Evolutionary conservation across 768 basidiomycete species (phyloP).

Genomic region (Terana coerulea): DNA sequence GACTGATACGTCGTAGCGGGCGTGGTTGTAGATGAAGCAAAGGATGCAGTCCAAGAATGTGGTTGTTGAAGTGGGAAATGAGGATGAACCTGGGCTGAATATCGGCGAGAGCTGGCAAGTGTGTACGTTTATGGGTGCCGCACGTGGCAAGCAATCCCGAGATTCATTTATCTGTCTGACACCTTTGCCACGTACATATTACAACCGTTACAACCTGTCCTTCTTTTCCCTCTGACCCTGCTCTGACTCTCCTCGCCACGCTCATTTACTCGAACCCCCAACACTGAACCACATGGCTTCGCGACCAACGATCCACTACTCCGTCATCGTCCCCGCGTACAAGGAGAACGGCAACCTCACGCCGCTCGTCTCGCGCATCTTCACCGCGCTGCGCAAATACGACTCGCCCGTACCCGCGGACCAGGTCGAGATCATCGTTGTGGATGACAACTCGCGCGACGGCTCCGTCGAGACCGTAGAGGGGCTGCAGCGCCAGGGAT

Average conservation of each 20-base stretch:
- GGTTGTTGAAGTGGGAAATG: background rate
- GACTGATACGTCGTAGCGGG: too few relatives aligned
- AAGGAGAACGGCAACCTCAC: constrained; percentile 26
- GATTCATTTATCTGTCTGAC: background rate
- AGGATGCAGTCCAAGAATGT: too few relatives aligned
- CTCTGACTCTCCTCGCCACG: background rate
- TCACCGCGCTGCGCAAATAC: constrained; percentile 21
- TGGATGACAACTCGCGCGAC: constrained; percentile 30
- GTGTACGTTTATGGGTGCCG: background rate
- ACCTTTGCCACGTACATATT: background rate
- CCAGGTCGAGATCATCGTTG: constrained; percentile 25
- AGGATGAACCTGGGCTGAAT: background rate
- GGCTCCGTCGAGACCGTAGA: constrained; percentile 25
- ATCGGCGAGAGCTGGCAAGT: background rate
- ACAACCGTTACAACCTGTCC: background rate
- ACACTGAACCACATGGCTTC: constrained; percentile 4
- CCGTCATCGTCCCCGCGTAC: constrained; percentile 27
- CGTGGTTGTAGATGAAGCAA: background rate
- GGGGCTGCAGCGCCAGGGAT: constrained; percentile 25
- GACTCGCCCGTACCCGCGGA: constrained; percentile 25
- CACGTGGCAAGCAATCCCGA: constrained; percentile 1
- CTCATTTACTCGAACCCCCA: background rate
- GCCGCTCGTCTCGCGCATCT: constrained; percentile 28
- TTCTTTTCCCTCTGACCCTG: too few relatives aligned
- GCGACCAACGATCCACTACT: constrained; percentile 19